Conservation (phyloP, 148 eudicot species). For the Heliamphora exappendiculata region DNA sequence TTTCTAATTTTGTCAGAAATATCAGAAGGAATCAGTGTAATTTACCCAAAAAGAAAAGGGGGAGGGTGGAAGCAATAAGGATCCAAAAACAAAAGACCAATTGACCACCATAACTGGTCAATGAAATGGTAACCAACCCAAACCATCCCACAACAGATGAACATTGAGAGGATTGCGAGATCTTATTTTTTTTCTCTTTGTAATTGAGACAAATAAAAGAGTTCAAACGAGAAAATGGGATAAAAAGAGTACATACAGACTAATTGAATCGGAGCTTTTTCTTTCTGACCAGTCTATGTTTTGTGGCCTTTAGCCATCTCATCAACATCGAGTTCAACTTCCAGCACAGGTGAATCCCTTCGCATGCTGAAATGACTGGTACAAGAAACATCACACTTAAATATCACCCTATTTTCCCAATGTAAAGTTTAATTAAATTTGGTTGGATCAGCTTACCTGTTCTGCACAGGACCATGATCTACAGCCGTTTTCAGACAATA, state of each 20-base stretch:
- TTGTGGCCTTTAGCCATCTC: conserved; percentile 86
- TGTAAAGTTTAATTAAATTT: neutral
- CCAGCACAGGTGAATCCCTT: conserved; percentile 62
- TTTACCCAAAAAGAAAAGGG: neutral
- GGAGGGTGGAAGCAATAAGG: neutral
- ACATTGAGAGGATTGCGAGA: neutral
- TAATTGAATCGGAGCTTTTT: neutral
- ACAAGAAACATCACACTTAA: neutral
- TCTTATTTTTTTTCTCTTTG: conserved; percentile 7
- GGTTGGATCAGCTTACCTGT: conserved; percentile 48
- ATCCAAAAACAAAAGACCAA: neutral
- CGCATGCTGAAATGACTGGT: conserved; percentile 34
- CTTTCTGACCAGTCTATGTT: conserved; percentile 16
- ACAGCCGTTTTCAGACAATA: conserved; percentile 75
- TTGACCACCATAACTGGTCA: neutral
- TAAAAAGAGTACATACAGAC: conserved; percentile 11
- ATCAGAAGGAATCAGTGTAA: neutral
- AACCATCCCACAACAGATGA: neutral
- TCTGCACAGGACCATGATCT: conserved; percentile 89
- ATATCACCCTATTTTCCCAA: neutral
- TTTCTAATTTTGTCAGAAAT: neutral
- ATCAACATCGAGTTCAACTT: conserved; percentile 85
- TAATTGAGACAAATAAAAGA: neutral
- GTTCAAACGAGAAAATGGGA: neutral
- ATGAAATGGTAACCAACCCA: neutral